Base-by-base conservation (phyloP, 345 rosid species). In the Aurinia saxatilis region DNA sequence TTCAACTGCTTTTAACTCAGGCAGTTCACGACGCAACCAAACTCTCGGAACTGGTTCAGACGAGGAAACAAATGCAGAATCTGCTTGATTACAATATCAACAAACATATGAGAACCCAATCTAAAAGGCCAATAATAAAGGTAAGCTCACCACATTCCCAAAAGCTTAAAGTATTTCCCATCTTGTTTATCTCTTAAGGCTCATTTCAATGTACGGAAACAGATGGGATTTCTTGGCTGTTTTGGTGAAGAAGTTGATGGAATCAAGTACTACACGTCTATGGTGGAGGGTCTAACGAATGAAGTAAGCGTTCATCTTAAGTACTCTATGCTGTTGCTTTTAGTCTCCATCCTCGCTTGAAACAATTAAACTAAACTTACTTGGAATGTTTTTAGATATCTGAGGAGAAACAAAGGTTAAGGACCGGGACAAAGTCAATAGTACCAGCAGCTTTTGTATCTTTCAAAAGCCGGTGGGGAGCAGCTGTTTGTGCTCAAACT, bases 401-500 rank as follows among this genome's bases (percentile, higher is more conserved):
- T 23, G 70, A 68, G 52, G 96, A 90, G 82, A 84, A 78, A 68
- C 82, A 79, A 10, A 78, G 69, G 66, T 65, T 81, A 58, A 72
- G 68, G 67, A 85, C 66, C 50, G 78, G 78, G 47, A 27, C 75
- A 15, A 82, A 78, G 56, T 80, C 79, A 6, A 66, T 92, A 54
- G 82, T 89, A 60, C 95, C 97, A 8, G 87, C 90, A 47, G 78
- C 98, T 50, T 92, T 89, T 73, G 95, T 92, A 25, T 92, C 98
- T 38, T 92, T 92, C 72, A 84, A 85, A 73, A 76, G 84, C 65
- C 81, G 96, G 57, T 89, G 95, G 95, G 98, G 81, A 21, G 97
- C 98, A 36, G 95, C 96, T 19, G 91, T 89, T 60, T 85, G 98
- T 67, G 97, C 97, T 63, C 97, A 89, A 65, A 89, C 97, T 59